Conservation (phyloP, 257 asterid genomes). For the Ajuga chamaepitys region DNA sequence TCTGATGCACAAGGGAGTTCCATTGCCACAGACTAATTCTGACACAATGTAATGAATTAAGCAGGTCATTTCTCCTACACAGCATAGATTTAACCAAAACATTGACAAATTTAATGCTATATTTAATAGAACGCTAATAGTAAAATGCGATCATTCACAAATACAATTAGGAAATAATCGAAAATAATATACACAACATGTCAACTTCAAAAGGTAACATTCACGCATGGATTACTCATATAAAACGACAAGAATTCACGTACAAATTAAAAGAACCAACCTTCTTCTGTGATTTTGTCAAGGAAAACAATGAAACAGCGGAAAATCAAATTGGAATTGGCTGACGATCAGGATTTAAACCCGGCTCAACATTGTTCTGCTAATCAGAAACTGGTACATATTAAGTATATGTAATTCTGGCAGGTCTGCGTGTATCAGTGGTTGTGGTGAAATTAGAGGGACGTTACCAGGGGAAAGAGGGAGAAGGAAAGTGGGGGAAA, state of each 20-base stretch:
- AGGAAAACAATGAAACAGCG: background rate
- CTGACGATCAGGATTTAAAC: background rate
- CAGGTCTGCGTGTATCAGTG: background rate
- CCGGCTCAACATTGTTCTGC: background rate
- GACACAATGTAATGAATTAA: background rate
- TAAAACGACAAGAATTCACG: background rate
- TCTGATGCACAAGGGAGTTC: conserved; percentile 26
- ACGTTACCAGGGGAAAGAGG: background rate
- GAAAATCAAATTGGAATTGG: background rate
- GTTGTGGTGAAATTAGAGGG: too few relatives aligned
- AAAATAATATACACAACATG: background rate
- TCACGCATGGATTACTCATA: too few relatives aligned
- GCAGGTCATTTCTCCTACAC: background rate
- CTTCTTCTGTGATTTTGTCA: background rate
- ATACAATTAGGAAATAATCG: background rate
- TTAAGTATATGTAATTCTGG: background rate
- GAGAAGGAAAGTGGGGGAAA: conserved; percentile 1
- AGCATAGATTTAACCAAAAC: too few relatives aligned
- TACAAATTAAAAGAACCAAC: background rate
- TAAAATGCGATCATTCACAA: background rate
- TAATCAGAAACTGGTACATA: background rate
- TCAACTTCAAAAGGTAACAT: background rate
- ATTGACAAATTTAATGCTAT: background rate
- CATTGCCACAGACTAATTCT: conserved; percentile 17
- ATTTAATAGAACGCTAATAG: background rate